Percentiles rank a stretch among this genome's conserved stretches.
Conservation (phyloP, 352 stramenopile genomes). For the Pythium periplocum region DNA sequence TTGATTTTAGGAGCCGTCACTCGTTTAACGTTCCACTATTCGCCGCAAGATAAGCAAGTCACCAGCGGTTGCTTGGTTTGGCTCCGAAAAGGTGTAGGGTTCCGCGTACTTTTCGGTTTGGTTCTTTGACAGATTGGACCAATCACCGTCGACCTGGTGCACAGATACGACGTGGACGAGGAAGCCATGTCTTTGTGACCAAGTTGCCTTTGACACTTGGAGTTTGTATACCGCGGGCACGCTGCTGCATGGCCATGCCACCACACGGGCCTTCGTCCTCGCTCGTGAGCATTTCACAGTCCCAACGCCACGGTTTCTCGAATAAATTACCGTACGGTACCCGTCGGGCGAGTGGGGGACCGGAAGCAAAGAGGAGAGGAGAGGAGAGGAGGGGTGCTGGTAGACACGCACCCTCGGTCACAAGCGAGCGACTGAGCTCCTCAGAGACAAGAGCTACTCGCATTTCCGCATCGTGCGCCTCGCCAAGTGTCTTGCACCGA, state of each 20-base stretch:
- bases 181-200: constrained; percentile 21
- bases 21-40: constrained; percentile 16
- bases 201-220: constrained; percentile 6
- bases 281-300: too few relatives aligned
- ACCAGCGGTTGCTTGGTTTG: neutral
- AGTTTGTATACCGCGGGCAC: neutral
- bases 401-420: constrained; percentile 13
- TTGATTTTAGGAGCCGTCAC: constrained; percentile 16
- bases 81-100: constrained; percentile 11
- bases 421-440: too few relatives aligned
- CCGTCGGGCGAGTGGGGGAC: neutral
- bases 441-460: neutral
- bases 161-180: constrained; percentile 15
- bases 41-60: constrained; percentile 5
- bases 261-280: neutral
- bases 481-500: neutral
- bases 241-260: neutral
- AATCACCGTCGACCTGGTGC: constrained; percentile 11
- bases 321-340: neutral
- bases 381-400: constrained; percentile 6
- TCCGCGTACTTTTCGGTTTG: constrained; percentile 5
- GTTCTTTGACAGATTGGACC: constrained; percentile 23
- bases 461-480: constrained; percentile 16
- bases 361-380: constrained; percentile 1
- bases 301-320: neutral